Conservation (phyloP, 1,139 yeast genomes). For the Taphrina communis region DNA sequence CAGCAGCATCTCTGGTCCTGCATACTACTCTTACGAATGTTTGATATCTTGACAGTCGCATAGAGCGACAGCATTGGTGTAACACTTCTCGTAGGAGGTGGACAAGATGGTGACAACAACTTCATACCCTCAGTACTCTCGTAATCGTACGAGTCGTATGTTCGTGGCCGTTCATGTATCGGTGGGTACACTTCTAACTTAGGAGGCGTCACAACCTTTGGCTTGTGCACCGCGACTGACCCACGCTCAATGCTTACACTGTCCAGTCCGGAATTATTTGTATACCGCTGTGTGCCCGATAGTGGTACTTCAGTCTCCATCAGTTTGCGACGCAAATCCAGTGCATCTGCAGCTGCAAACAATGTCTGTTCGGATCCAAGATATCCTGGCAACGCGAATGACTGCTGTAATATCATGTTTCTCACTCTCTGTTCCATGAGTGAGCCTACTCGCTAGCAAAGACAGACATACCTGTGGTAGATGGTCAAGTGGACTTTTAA, state of each 20-base stretch:
- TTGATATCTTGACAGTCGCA: constrained; percentile 38
- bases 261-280: background rate
- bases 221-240: background rate
- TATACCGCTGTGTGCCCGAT: background rate
- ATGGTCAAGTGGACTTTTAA: constrained; percentile 1
- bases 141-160: background rate
- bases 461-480: constrained; percentile 10
- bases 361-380: constrained; percentile 6
- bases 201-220: background rate
- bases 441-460: background rate
- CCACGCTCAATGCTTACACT: background rate
- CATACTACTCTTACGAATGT: constrained; percentile 22
- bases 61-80: constrained; percentile 22
- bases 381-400: background rate
- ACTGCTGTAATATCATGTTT: constrained; percentile 5
- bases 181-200: background rate
- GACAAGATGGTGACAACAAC: background rate
- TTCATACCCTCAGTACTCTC: background rate
- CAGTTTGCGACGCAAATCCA: constrained; percentile 14
- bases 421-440: constrained; percentile 2
- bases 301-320: constrained; percentile 28
- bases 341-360: constrained; percentile 22
- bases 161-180: background rate
- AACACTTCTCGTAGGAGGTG: constrained; percentile 17
- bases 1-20: background rate